Percentiles rank a stretch among this genome's conserved stretches.
Conservation (phyloP, 371 early-diverging fungal genomes). For the Lichtheimia ornata region DNA sequence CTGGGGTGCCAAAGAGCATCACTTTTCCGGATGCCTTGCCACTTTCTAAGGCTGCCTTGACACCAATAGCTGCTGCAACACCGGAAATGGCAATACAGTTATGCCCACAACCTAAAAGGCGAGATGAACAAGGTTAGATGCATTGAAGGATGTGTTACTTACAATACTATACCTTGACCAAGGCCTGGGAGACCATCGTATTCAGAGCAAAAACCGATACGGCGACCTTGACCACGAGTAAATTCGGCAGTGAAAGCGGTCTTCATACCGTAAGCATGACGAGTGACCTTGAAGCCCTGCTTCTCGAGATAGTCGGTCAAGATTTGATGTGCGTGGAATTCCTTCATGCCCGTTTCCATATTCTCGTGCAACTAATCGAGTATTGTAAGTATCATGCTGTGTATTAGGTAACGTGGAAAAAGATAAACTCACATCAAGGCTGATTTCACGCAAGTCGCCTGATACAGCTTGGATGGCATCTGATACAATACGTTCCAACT, state of each 20-base stretch:
- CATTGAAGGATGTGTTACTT: no score
- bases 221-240: conserved; percentile 30
- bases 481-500: conserved; percentile 26
- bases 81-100: conserved; percentile 69
- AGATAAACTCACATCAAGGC: conserved; percentile 37
- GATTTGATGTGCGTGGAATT: conserved; percentile 49
- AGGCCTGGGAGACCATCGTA: conserved; percentile 62
- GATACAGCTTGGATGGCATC: conserved; percentile 41
- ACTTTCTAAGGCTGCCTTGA: conserved; percentile 49
- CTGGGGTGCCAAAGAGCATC: conserved; percentile 75
- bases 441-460: conserved; percentile 42
- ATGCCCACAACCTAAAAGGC: conserved; percentile 53
- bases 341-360: conserved; percentile 60
- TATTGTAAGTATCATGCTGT: neutral
- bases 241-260: conserved; percentile 66
- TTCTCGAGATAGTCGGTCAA: conserved; percentile 55
- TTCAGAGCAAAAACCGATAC: conserved; percentile 57
- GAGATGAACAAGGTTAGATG: neutral
- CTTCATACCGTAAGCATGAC: conserved; percentile 52
- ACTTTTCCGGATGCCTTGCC: conserved; percentile 55
- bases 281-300: conserved; percentile 55
- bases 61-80: conserved; percentile 59
- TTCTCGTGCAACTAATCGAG: conserved; percentile 50
- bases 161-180: neutral
- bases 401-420: neutral